These are phyloP conservation scores for Pythium monospermum DNA, from an alignment of 352 stramenopile species.

Conservation along the genomic window DNA sequence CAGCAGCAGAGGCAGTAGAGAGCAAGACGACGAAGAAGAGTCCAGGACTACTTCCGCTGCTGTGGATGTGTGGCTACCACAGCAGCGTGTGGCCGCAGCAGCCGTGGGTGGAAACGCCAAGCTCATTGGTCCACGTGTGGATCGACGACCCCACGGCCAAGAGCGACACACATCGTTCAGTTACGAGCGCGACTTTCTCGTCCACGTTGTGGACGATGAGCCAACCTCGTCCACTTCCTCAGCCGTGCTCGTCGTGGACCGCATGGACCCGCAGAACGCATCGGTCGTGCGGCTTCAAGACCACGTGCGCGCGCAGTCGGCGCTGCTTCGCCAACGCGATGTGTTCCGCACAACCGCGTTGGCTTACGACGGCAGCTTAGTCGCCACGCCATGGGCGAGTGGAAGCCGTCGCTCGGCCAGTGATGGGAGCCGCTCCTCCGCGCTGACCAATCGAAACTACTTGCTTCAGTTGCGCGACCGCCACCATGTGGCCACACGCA, in stretches of 20 bases:
- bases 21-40: not conserved
- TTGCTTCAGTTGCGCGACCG: slow-evolving; percentile 52
- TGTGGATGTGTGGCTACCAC: slow-evolving; percentile 10
- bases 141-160: not conserved
- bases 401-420: no score
- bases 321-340: slow-evolving; percentile 25
- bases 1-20: not conserved
- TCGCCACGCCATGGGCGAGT: not conserved
- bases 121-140: slow-evolving; percentile 20
- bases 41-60: not conserved
- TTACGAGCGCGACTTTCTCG: slow-evolving; percentile 62
- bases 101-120: slow-evolving; percentile 5
- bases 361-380: slow-evolving; percentile 3
- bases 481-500: slow-evolving; percentile 34
- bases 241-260: slow-evolving; percentile 39
- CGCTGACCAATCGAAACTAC: slow-evolving; percentile 63
- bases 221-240: not conserved
- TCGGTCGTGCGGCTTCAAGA: slow-evolving; percentile 39
- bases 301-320: slow-evolving; percentile 34
- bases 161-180: slow-evolving; percentile 29
- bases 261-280: slow-evolving; percentile 71
- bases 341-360: slow-evolving; percentile 41
- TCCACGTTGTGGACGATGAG: slow-evolving; percentile 25
- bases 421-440: no score
- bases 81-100: slow-evolving; percentile 1